Conservation (phyloP, 2,329 filamentous ascomycete genomes). For the Venturia asperata region DNA sequence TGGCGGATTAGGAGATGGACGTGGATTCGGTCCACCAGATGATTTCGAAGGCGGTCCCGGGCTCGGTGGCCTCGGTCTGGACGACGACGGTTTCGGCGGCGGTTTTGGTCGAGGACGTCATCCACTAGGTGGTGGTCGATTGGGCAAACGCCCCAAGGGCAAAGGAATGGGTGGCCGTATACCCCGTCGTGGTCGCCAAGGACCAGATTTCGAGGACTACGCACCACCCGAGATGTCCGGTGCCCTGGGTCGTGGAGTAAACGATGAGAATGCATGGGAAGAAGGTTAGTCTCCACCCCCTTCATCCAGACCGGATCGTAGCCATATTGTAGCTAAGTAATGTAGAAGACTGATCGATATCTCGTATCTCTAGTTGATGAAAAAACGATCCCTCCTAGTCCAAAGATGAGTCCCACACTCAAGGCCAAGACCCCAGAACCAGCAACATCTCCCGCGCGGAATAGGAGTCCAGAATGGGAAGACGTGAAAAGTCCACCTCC, state of each 20-base stretch:
- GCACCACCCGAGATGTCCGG: constrained; percentile 6
- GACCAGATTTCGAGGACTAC: constrained; percentile 2
- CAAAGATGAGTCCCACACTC: neutral
- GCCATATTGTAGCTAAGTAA: constrained; percentile 3
- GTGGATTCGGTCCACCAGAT: constrained; percentile 8
- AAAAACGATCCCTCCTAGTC: neutral
- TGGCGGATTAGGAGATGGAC: neutral
- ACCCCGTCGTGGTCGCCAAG: neutral
- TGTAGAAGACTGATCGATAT: constrained; percentile 9
- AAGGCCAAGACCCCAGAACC: neutral
- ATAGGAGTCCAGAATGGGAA: neutral
- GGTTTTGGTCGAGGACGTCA: neutral
- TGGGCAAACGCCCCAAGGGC: neutral
- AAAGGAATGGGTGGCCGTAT: neutral
- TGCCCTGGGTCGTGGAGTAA: neutral
- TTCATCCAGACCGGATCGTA: neutral
- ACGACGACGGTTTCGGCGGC: constrained; percentile 2
- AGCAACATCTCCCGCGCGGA: neutral
- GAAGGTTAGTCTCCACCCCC: neutral
- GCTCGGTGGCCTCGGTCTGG: neutral
- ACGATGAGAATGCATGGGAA: constrained; percentile 3
- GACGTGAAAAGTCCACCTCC: neutral
- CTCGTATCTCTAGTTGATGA: constrained; percentile 12
- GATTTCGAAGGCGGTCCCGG: constrained; percentile 1
- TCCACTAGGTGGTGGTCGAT: neutral